Evolutionary conservation across 2,329 filamentous ascomycete species (phyloP).

Genomic region (Gliomastix tumulicola): DNA sequence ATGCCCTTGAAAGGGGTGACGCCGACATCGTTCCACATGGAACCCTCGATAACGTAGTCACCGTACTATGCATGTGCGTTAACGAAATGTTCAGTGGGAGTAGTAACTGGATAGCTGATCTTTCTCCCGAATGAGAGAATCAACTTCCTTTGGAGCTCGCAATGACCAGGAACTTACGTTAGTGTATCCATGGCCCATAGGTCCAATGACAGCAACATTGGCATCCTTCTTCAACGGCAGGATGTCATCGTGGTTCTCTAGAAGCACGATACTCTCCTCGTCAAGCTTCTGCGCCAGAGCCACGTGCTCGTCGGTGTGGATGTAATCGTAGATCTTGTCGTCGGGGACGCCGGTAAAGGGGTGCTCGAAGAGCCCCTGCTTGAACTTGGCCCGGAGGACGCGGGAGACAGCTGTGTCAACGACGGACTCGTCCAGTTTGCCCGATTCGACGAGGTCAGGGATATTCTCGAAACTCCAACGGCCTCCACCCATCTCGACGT

Average conservation of each 20-base stretch:
- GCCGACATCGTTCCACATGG: conserved; percentile 47
- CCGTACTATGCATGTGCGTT: conserved; percentile 41
- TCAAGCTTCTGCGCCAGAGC: conserved; percentile 56
- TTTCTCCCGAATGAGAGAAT: too few species aligned
- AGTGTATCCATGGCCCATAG: conserved; percentile 66
- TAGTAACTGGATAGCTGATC: too few species aligned
- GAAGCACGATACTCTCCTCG: conserved; percentile 53
- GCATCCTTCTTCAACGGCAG: conserved; percentile 55
- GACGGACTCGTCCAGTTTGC: conserved; percentile 48
- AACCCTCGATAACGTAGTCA: conserved; percentile 63
- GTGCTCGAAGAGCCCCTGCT: conserved; percentile 63
- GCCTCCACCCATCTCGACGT: conserved; percentile 72
- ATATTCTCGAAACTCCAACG: conserved; percentile 65
- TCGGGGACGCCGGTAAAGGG: conserved; percentile 54
- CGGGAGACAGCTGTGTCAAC: conserved; percentile 63
- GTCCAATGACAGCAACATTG: conserved; percentile 67
- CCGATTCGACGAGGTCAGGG: conserved; percentile 53
- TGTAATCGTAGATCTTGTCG: conserved; percentile 46
- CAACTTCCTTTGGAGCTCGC: too few species aligned
- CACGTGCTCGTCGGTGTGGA: conserved; percentile 54
- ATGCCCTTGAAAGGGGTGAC: conserved; percentile 67
- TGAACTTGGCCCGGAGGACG: conserved; percentile 61
- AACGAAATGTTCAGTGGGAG: background rate
- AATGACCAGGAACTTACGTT: conserved; percentile 45
- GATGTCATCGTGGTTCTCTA: conserved; percentile 48